Evolutionary conservation across 2,329 filamentous ascomycete genomes (phyloP), one percentile per base, ranked within the genome.

Genomic region (Sarocladiaceae sp.): DNA sequence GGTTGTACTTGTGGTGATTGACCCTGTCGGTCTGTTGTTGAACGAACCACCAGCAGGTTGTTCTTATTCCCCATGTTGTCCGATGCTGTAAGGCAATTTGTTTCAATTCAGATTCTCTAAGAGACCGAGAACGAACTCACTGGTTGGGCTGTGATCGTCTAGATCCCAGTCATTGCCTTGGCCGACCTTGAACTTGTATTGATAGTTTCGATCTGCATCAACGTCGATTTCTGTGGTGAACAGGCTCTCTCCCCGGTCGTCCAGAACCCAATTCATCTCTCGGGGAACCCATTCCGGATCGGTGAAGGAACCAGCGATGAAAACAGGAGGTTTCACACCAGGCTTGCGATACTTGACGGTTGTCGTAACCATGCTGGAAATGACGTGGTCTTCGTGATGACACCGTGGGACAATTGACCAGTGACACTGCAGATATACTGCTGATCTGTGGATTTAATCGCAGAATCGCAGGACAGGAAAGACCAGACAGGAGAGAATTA

Each of bases 131-230:
- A n/a, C n/a, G n/a, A n/a, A 48, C 70, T 51, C 67, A 85, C 82
- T 71, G 45, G 70, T 79, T 12, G 78, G 74, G 44, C 72, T 69
- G 34, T 67, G 68, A 47, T 86, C 79, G 52, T 88, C 78, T 35
- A 86, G 61, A 19, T 80, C 68, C 83, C 83, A 87, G 78, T 80
- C 85, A 50, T 85, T 75, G 39, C 77, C 78, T 13, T 21, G 18
- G 9, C 83, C 83, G 27, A 85, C 66, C 23, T 82, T 75, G 53
- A 89, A 84, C 62, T 88, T 89, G 72, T 88, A 90, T 55, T 85
- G 80, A 51, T 87, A 78, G 46, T 78, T 73, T 37, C 76, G 72
- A 18, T 74, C 75, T 18, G 74, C 66, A 15, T 76, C 67, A 6
- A 76, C 68, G 27, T 70, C 58, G 34, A 87, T 68, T 1, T 70